Percentiles rank a stretch among this genome's conserved stretches.
Conservation (phyloP, 2,329 filamentous ascomycete genomes). For the Monosporascus sp. region DNA sequence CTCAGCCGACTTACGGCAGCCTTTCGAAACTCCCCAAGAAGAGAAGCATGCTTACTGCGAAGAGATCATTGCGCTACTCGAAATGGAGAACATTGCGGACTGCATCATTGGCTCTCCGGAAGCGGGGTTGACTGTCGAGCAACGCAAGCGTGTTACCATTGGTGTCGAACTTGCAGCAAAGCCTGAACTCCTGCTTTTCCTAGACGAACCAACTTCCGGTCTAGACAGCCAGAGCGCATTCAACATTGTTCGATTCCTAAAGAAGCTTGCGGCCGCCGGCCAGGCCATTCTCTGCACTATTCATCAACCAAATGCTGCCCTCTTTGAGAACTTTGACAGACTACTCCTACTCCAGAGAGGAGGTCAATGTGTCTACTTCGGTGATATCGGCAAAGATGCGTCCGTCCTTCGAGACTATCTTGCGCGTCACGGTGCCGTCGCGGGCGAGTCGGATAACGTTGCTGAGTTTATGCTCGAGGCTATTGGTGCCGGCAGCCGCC, state of each 20-base stretch:
- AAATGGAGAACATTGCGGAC: conserved; percentile 55
- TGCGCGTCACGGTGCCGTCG: conserved; percentile 54
- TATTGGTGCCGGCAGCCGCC: conserved; percentile 68
- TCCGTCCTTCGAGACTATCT: conserved; percentile 62
- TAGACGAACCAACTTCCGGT: conserved; percentile 74
- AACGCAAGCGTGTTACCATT: conserved; percentile 77
- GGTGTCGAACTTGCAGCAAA: conserved; percentile 85
- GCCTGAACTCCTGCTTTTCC: conserved; percentile 68
- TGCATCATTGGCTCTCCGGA: conserved; percentile 55
- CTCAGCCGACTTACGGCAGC: conserved; percentile 56
- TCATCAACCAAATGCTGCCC: conserved; percentile 79
- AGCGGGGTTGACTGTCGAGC: conserved; percentile 64
- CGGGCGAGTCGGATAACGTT: conserved; percentile 50
- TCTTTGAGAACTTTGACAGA: conserved; percentile 86
- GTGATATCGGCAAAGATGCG: conserved; percentile 74
- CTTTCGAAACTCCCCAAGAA: conserved; percentile 43
- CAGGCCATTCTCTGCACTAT: conserved; percentile 90
- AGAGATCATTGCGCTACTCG: conserved; percentile 53
- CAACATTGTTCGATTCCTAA: conserved; percentile 74
- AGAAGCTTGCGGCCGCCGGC: conserved; percentile 70
- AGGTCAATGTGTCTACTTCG: conserved; percentile 80
- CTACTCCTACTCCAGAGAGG: conserved; percentile 73
- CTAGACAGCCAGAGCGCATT: conserved; percentile 68
- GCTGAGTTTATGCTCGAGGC: conserved; percentile 83
- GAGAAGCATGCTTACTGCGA: conserved; percentile 58